Evolutionary conservation across 345 rosid species (phyloP).

Genomic region (Salix purpurea): DNA sequence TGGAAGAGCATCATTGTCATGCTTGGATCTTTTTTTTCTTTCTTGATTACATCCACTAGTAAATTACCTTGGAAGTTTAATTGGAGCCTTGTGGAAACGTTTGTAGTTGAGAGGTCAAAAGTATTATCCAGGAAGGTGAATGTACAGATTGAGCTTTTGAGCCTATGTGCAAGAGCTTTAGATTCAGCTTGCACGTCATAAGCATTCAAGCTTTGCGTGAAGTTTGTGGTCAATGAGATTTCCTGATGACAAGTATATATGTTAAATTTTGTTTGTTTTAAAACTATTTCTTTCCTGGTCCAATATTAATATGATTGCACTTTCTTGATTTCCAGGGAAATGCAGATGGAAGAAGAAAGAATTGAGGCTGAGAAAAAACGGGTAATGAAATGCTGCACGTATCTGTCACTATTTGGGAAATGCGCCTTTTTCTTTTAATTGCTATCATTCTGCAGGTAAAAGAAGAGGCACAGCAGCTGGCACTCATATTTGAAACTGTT

Average conservation of each 20-base stretch:
- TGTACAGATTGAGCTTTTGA: neutral
- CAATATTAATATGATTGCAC: neutral
- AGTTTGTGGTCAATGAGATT: neutral
- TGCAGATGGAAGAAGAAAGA: conserved; percentile 77
- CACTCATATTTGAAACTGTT: conserved; percentile 69
- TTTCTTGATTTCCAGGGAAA: conserved; percentile 45
- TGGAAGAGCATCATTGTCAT: neutral
- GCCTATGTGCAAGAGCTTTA: neutral
- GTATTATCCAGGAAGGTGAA: neutral
- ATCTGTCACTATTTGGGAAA: neutral
- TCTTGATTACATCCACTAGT: neutral
- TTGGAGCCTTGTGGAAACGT: neutral
- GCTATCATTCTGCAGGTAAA: conserved; percentile 51
- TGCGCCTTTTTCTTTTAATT: neutral
- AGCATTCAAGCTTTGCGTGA: neutral
- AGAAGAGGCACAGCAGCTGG: conserved; percentile 91
- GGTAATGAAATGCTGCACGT: conserved; percentile 41
- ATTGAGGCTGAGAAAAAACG: conserved; percentile 87
- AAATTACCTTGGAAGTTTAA: neutral
- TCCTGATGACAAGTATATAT: neutral
- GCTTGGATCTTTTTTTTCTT: neutral
- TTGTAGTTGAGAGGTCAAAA: neutral
- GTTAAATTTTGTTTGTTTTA: neutral
- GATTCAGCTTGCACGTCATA: neutral
- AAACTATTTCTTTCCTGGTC: neutral